Percentiles rank a stretch among this genome's conserved stretches.
phyloP scores from a whole-genome alignment of 2,329 filamentous ascomycete species.

The Trichoderma asperellum region DNA sequence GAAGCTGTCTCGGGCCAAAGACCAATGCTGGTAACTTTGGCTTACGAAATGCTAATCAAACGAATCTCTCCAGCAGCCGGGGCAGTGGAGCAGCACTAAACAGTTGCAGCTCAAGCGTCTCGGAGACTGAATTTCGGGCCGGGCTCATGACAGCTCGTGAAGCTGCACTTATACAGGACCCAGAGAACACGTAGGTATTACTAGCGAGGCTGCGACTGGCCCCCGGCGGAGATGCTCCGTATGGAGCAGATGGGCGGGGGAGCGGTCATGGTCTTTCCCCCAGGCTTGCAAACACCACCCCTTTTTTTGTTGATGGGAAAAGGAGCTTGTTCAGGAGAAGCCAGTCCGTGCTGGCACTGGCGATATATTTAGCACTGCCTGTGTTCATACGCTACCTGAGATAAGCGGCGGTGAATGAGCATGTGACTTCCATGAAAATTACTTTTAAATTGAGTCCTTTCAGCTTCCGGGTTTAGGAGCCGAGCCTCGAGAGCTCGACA shows the following conservation, averaged over 20 bases:
- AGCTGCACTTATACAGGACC: background rate
- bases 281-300: conserved; percentile 3
- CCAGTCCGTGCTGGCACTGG: background rate
- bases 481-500: background rate
- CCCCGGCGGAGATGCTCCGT: conserved; percentile 22
- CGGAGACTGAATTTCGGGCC: conserved; percentile 3
- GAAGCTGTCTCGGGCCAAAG: background rate
- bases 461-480: background rate
- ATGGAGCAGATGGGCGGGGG: conserved; percentile 21
- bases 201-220: conserved; percentile 7
- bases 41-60: conserved; percentile 16
- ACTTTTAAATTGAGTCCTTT: background rate
- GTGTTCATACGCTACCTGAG: background rate
- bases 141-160: background rate
- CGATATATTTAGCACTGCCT: background rate
- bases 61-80: conserved; percentile 4
- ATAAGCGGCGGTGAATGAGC: conserved; percentile 4
- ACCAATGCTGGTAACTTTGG: background rate
- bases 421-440: background rate
- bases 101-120: conserved; percentile 20
- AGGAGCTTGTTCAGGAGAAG: conserved; percentile 20
- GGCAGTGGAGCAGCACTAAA: conserved; percentile 17
- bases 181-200: background rate
- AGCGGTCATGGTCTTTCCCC: conserved; percentile 6
- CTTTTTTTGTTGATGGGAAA: conserved; percentile 6